Evolutionary conservation across 2,329 filamentous ascomycete species (phyloP), one percentile per base, ranked within the genome.

Genomic region (Sclerotinia trifoliorum): DNA sequence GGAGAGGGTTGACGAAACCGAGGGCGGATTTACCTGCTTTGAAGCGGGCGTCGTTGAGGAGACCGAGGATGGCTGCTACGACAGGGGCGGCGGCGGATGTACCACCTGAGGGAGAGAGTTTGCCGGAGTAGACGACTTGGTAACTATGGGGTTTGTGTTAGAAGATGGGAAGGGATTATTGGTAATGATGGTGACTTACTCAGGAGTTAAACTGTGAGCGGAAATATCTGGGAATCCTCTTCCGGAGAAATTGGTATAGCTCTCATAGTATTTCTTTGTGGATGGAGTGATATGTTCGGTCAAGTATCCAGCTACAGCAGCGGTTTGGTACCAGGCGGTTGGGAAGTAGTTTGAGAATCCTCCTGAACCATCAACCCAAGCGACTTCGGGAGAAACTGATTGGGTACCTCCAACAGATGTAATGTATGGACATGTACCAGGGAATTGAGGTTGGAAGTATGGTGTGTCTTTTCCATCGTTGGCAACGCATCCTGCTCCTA

Each of bases 11-110:
- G 62, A 81, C 67, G 73, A 80, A 81, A 7, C 80, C 80, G 2
- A 81, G 72, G 1, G 75, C 71, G 7, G 74, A 73, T 35, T 84
- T 82, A 4, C 84, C 84, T 15, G 79, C 79, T 0, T 81, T 78
- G 29, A 89, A 75, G 42, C 86, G 79, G 0, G 85, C 85, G 70
- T 89, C 87, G 72, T 90, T 90, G 61, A 90, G 79, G 5, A 90
- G 80, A 3, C 83, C 80, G 49, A 90, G 80, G 67, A 90, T 81
- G 17, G 81, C 85, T 1, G 85, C 82, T 1, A 85, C 83, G 0
- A 85, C 79, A 0, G 88, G 88, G 0, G 84, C 78, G 1, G 85
- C 82, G 17, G 85, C 85, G 6, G 80, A 83, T 2, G 82, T 84
- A 5, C 85, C 85, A 35, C 80, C 81, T 48, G 85, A 80, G 0